A percentile compares a stretch with the other conserved stretches of the same genome.
Evolutionary conservation across 2,329 filamentous ascomycete species (phyloP).

Genomic region (Rutstroemia sydowiana): DNA sequence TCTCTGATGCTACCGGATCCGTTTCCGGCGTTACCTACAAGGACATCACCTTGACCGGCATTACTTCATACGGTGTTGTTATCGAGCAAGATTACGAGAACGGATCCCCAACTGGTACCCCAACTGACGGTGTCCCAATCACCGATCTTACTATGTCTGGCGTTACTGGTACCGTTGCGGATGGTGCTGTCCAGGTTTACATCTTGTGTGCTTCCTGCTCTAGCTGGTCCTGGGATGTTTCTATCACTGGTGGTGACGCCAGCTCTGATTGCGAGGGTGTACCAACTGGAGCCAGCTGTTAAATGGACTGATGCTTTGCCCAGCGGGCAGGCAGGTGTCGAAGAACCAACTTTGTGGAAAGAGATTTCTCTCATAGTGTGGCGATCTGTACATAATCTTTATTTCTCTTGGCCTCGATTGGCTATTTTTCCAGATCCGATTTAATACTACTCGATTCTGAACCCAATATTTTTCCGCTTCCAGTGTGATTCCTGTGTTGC

Average conservation of each 20-base stretch:
- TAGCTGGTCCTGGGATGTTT: constrained; percentile 46
- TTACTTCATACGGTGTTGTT: constrained; percentile 39
- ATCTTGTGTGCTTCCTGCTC: constrained; percentile 47
- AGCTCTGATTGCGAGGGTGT: constrained; percentile 35
- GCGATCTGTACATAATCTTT: not conserved
- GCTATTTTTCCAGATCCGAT: no score
- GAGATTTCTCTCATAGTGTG: not conserved
- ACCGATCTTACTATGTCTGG: constrained; percentile 40
- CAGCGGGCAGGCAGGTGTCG: not conserved
- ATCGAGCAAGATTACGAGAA: constrained; percentile 48
- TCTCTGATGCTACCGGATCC: constrained; percentile 32
- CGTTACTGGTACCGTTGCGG: constrained; percentile 36
- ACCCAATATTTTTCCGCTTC: no score
- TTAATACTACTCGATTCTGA: no score
- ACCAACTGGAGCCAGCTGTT: constrained; percentile 21
- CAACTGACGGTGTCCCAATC: constrained; percentile 40
- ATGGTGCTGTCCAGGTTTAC: constrained; percentile 37
- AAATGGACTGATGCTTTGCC: constrained; percentile 2
- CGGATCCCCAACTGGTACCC: constrained; percentile 21
- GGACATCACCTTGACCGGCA: constrained; percentile 42
- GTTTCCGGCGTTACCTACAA: constrained; percentile 45
- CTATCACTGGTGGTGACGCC: constrained; percentile 44
- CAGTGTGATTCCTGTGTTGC: no score
- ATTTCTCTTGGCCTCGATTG: no score
- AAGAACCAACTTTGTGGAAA: not conserved